Evolutionary conservation across 2,329 filamentous ascomycete genomes (phyloP), one percentile per base, ranked within the genome.

Genomic region (Aspergillus sp.): DNA sequence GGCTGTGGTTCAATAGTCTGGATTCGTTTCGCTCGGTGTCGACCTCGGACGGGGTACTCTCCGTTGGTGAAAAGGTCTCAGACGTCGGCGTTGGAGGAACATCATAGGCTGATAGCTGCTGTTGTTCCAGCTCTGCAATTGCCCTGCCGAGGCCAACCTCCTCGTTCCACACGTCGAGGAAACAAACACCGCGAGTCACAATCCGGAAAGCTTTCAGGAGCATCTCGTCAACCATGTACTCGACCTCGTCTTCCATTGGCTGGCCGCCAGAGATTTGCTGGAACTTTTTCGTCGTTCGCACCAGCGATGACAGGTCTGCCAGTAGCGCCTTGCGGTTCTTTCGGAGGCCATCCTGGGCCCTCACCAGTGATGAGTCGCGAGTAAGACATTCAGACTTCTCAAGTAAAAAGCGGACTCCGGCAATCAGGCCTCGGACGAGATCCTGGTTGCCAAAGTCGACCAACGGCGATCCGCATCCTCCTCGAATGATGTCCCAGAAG

Each of bases 121-220:
- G 56, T 33, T 66, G 68, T 56, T 76, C 72, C 33, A 77, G 61
- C 50, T 76, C 75, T 19, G 70, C 70, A 40, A 77, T 76, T 8
- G 73, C 71, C 68, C 72, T 70, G 53, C 72, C 75, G 64, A 79
- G 68, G 17, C 77, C 76, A 69, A 79, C 78, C 51, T 79, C 75
- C 61, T 80, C 89, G 39, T 90, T 88, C 78, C 95, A 87, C 2
- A 93, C 83, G 66, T 99, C 95, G 42, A 96, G 82, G 69, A 99
- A 98, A 45, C 89, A 84, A 24, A 97, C 91, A 13, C 90, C 92
- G 67, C 93, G 88, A 48, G 88, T 93, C n/a, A 96, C 90, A 52
- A 98, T 92, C 70, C 90, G 92, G 79, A 96, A 98, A 0, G 93
- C 93, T 73, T 93, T 95, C 53, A 96, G 79, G 22, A 98, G 89